Evolutionary conservation across 1,284 basidiomycete species (phyloP).

Genomic region (Ceratobasidium sp.): DNA sequence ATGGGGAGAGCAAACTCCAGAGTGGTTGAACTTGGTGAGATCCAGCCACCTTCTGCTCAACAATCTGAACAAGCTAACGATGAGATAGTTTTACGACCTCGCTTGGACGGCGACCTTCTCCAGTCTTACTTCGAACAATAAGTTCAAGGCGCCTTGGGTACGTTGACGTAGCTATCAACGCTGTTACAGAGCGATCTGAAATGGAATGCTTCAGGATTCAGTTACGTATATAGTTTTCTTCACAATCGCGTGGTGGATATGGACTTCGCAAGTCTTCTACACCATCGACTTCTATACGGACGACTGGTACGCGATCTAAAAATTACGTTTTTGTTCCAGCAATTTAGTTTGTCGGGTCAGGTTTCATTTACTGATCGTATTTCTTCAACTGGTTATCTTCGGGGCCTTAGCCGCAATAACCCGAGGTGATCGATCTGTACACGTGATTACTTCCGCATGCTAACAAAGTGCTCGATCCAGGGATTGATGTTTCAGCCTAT

Average conservation of each 20-base stretch:
- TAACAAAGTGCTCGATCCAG: neutral
- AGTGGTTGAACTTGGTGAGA: constrained; percentile 38
- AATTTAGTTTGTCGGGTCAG: neutral
- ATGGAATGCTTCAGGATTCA: constrained; percentile 3
- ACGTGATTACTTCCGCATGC: neutral
- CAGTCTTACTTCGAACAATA: constrained; percentile 29
- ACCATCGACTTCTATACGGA: constrained; percentile 32
- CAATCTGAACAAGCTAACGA: neutral
- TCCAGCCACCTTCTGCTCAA: too few species aligned
- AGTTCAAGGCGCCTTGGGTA: constrained; percentile 35
- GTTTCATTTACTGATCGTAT: constrained; percentile 30
- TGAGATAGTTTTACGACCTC: constrained; percentile 32
- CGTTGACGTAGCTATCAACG: neutral
- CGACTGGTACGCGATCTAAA: constrained; percentile 21
- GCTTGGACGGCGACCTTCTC: constrained; percentile 42
- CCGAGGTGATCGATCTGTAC: constrained; percentile 8
- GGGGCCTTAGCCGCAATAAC: constrained; percentile 36
- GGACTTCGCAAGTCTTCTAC: constrained; percentile 29
- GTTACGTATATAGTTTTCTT: constrained; percentile 27
- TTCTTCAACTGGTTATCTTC: constrained; percentile 30
- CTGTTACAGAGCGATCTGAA: neutral
- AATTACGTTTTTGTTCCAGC: neutral
- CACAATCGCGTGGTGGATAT: constrained; percentile 23
- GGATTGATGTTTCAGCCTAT: constrained; percentile 29
- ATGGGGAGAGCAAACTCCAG: constrained; percentile 37